phyloP scores from a whole-genome alignment of 768 basidiomycete species.

The Podaxis rugospora region DNA sequence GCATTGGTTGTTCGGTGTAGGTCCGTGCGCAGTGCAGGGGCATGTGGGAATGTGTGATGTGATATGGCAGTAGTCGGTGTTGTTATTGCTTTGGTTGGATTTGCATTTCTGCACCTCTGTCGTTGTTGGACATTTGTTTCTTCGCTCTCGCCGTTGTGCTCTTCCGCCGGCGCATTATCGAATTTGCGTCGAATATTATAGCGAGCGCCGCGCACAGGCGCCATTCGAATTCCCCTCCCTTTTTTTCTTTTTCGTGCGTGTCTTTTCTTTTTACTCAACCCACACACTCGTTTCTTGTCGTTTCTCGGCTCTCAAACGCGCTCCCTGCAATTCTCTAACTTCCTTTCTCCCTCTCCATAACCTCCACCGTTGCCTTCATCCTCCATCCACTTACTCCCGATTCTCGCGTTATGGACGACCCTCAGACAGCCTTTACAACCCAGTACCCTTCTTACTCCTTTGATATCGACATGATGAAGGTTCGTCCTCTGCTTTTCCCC shows the following conservation, averaged over 20 bases:
- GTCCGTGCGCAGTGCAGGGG: constrained; percentile 22
- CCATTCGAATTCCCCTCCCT: constrained; percentile 30
- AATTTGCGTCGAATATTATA: constrained; percentile 15
- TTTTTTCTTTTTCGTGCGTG: constrained; percentile 36
- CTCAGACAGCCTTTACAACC: constrained; percentile 62
- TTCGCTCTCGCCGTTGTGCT: constrained; percentile 29
- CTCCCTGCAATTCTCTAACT: constrained; percentile 45
- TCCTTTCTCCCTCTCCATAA: constrained; percentile 40
- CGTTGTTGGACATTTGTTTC: constrained; percentile 19
- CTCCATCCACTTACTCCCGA: constrained; percentile 34
- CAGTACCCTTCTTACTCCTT: constrained; percentile 72
- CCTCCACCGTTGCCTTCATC: constrained; percentile 45
- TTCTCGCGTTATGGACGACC: constrained; percentile 62
- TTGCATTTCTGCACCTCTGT: constrained; percentile 17
- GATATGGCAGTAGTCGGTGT: constrained; percentile 10
- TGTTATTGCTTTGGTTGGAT: constrained; percentile 23
- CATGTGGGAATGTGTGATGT: constrained; percentile 16
- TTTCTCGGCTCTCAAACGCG: constrained; percentile 47
- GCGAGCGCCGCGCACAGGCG: constrained; percentile 23
- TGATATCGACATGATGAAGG: constrained; percentile 94
- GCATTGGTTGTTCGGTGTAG: not conserved
- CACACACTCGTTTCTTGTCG: constrained; percentile 47
- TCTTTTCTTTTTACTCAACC: constrained; percentile 35
- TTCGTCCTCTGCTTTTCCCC: constrained; percentile 22
- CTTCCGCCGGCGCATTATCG: constrained; percentile 22